Percentiles rank a stretch among this genome's conserved stretches.
These are phyloP conservation scores for Anisogramma anomala DNA, from an alignment of 2,329 filamentous ascomycete genomes.

Conservation along the genomic window DNA sequence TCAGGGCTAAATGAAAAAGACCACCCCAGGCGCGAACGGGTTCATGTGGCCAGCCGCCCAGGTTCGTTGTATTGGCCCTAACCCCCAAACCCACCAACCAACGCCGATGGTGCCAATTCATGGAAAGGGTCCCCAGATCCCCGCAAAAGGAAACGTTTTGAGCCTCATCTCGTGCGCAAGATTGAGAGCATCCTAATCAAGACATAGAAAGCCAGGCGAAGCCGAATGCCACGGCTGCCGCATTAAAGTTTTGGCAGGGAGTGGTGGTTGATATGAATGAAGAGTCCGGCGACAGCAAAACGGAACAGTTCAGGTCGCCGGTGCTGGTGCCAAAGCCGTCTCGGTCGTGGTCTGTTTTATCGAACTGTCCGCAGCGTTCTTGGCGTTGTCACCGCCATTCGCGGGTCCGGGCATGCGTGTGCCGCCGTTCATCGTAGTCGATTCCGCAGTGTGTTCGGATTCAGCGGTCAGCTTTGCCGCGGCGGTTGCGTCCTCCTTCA, in stretches of 20 bases:
- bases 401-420: conserved; percentile 23
- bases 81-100: conserved; percentile 2
- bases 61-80: not conserved
- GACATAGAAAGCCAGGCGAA: conserved; percentile 9
- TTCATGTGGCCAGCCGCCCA: conserved; percentile 3
- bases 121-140: not conserved
- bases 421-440: conserved; percentile 17
- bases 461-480: conserved; percentile 5
- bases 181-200: conserved; percentile 4
- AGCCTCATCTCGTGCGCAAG: conserved; percentile 1
- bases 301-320: not conserved
- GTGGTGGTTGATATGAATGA: not conserved
- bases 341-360: not conserved
- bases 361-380: not conserved
- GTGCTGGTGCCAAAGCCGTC: not conserved
- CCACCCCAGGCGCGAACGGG: conserved; percentile 3
- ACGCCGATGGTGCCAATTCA: conserved; percentile 7
- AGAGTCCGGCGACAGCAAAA: not conserved
- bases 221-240: conserved; percentile 3
- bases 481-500: conserved; percentile 39
- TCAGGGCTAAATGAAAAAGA: conserved; percentile 4
- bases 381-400: conserved; percentile 11
- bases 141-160: conserved; percentile 10
- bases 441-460: conserved; percentile 31
- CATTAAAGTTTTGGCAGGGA: conserved; percentile 10